phyloP scores from a whole-genome alignment of 1,284 basidiomycete genomes.

The Cerioporus squamosus region DNA sequence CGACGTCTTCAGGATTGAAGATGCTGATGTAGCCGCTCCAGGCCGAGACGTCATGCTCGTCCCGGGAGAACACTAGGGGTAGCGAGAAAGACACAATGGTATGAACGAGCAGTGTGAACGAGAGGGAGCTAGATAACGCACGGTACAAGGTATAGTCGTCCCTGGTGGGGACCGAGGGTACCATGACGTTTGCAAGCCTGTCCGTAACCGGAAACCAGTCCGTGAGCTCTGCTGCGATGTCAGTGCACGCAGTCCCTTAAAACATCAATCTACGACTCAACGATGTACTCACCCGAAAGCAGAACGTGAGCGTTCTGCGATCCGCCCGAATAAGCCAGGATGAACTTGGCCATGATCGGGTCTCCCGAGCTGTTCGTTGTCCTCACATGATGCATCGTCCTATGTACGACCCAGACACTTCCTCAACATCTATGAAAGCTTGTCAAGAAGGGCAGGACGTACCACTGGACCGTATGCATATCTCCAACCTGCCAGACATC shows the following conservation, averaged over 20 bases:
- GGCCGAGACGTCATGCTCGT: slow-evolving; percentile 16
- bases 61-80: not conserved
- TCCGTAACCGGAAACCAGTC: slow-evolving; percentile 22
- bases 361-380: slow-evolving; percentile 16
- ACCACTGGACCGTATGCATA: slow-evolving; percentile 23
- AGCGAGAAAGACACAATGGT: not conserved
- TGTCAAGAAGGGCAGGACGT: not conserved
- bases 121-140: not conserved
- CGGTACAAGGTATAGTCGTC: slow-evolving; percentile 21
- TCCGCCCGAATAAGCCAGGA: slow-evolving; percentile 14
- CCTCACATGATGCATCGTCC: slow-evolving; percentile 13
- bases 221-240: slow-evolving; percentile 9
- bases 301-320: slow-evolving; percentile 8
- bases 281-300: slow-evolving; percentile 8
- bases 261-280: too few species aligned
- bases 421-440: not conserved
- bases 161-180: slow-evolving; percentile 17
- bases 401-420: not conserved
- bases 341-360: slow-evolving; percentile 13
- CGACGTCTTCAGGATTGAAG: slow-evolving; percentile 22
- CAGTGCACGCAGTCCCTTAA: not conserved
- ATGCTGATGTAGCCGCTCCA: slow-evolving; percentile 21
- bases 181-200: slow-evolving; percentile 18
- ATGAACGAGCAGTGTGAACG: not conserved
- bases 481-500: slow-evolving; percentile 22